A percentile compares a stretch with the other conserved stretches of the same genome.
These are phyloP conservation scores for Hirsutella minnesotensis DNA, from an alignment of 2,329 filamentous ascomycete genomes.

Conservation along the genomic window DNA sequence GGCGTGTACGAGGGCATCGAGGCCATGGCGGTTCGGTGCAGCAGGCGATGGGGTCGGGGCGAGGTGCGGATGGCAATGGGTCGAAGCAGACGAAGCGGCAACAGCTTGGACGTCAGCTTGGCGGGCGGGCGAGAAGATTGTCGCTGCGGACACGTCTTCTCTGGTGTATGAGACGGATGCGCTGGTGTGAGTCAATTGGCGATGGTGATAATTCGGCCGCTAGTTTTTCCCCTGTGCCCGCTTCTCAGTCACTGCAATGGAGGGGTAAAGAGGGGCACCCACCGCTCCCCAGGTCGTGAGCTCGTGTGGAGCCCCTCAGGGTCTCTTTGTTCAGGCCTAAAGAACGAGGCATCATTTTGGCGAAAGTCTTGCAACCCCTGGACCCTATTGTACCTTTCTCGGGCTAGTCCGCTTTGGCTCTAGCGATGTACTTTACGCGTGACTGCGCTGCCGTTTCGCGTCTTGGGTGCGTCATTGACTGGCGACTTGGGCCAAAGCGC, in stretches of 20 bases:
- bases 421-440: constrained; percentile 12
- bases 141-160: not conserved
- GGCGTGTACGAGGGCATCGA: constrained; percentile 51
- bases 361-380: no score
- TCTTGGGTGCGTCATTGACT: constrained; percentile 14
- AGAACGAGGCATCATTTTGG: no score
- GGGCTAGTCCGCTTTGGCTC: not conserved
- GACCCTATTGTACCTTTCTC: no score
- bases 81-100: constrained; percentile 24
- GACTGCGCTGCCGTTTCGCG: constrained; percentile 23
- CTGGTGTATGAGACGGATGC: not conserved
- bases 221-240: no score
- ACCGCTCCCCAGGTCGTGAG: no score
- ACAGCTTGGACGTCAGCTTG: constrained; percentile 20
- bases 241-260: no score
- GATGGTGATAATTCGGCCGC: no score
- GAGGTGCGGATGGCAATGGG: constrained; percentile 19
- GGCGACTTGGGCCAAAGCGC: constrained; percentile 4
- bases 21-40: constrained; percentile 41
- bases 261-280: no score
- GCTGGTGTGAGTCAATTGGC: no score
- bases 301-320: no score
- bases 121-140: not conserved
- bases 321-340: no score
- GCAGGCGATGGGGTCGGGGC: not conserved